Evolutionary conservation across 495 filamentous ascomycete species (phyloP).

Genomic region (Cercophora scortea): DNA sequence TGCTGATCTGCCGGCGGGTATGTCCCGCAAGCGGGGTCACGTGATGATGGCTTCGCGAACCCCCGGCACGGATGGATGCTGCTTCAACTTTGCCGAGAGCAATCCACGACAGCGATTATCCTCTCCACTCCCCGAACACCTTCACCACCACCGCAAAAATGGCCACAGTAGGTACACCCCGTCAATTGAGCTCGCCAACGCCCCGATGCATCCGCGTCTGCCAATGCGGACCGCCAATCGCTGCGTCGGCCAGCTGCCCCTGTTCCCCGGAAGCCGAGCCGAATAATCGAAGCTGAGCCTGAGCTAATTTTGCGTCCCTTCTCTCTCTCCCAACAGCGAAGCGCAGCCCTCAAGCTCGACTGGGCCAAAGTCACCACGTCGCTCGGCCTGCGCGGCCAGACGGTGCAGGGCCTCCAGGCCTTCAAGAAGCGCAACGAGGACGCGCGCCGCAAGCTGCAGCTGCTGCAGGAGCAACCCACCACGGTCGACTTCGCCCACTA

Average conservation of each 20-base stretch:
- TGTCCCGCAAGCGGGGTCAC: slow-evolving; percentile 9
- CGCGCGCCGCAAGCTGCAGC: slow-evolving; percentile 81
- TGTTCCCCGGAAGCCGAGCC: neutral
- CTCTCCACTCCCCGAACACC: slow-evolving; percentile 36
- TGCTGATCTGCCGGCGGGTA: too few species aligned
- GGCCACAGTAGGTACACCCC: slow-evolving; percentile 64
- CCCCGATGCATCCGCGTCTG: neutral
- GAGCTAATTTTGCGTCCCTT: slow-evolving; percentile 40
- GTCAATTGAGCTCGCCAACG: slow-evolving; percentile 13
- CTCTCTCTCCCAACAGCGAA: slow-evolving; percentile 57
- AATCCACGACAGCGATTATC: slow-evolving; percentile 26
- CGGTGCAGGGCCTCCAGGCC: slow-evolving; percentile 75
- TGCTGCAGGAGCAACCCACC: slow-evolving; percentile 70
- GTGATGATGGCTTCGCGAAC: slow-evolving; percentile 15
- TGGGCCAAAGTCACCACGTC: slow-evolving; percentile 86
- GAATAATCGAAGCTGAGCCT: slow-evolving; percentile 10
- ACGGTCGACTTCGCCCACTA: slow-evolving; percentile 89
- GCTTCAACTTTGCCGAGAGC: slow-evolving; percentile 23
- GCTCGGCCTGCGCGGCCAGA: slow-evolving; percentile 93
- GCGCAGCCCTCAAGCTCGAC: slow-evolving; percentile 98
- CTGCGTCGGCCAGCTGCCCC: neutral
- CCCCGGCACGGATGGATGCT: slow-evolving; percentile 7
- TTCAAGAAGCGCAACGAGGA: slow-evolving; percentile 99
- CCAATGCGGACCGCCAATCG: neutral
- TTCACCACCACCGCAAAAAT: slow-evolving; percentile 64